A percentile compares a stretch with the other conserved stretches of the same genome.
Conservation (phyloP, 2,329 filamentous ascomycete genomes). For the Plectosphaerella sp. region DNA sequence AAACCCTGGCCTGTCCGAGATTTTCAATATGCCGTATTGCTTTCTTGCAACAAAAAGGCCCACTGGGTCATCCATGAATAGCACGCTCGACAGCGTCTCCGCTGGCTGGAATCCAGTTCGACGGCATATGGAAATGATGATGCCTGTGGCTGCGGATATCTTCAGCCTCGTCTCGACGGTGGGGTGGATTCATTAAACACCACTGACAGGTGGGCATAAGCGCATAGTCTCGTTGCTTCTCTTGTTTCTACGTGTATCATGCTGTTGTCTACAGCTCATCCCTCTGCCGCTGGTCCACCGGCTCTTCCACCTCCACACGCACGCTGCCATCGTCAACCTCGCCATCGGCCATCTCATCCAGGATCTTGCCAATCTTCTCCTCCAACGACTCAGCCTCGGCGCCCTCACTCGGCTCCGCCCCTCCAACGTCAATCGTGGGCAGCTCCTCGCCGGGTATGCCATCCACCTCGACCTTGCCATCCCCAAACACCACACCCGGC, state of each 20-base stretch:
- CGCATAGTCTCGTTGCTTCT: constrained; percentile 1
- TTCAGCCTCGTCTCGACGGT: not conserved
- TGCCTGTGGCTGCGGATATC: not conserved
- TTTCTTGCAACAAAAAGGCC: too few species aligned
- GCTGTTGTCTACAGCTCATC: constrained; percentile 31
- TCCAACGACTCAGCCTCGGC: constrained; percentile 35
- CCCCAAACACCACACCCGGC: constrained; percentile 19
- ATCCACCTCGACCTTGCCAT: constrained; percentile 22
- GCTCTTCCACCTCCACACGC: too few species aligned
- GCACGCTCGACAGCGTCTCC: not conserved
- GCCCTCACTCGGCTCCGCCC: constrained; percentile 15
- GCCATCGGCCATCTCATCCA: constrained; percentile 28
- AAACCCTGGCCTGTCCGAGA: too few species aligned
- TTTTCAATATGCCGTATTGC: too few species aligned
- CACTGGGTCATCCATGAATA: not conserved
- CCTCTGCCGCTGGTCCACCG: constrained; percentile 22
- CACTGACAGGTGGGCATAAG: not conserved
- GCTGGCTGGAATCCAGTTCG: not conserved
- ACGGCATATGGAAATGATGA: not conserved
- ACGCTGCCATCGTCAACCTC: too few species aligned
- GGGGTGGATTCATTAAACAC: too few species aligned
- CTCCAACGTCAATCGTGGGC: constrained; percentile 47
- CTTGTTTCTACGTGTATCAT: not conserved
- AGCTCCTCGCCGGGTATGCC: constrained; percentile 35
- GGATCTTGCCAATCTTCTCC: constrained; percentile 51